phyloP scores from a whole-genome alignment of 2,329 filamentous ascomycete genomes.

The Phialophora tarda region DNA sequence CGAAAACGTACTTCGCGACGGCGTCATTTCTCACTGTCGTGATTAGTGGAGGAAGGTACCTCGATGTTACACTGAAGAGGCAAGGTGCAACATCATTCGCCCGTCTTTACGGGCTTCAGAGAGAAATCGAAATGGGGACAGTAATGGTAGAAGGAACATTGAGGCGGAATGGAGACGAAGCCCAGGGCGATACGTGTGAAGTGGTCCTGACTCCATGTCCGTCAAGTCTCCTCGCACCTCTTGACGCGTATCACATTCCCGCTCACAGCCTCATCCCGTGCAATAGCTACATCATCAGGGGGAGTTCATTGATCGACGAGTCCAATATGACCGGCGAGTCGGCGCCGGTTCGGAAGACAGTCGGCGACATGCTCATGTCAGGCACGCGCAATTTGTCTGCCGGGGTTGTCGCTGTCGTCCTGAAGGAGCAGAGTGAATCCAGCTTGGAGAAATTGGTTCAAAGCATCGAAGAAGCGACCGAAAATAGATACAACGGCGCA shows the following conservation, averaged over 20 bases:
- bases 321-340: conserved; percentile 79
- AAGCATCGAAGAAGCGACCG: conserved; percentile 24
- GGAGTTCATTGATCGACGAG: conserved; percentile 72
- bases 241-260: conserved; percentile 17
- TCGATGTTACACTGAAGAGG: conserved; percentile 26
- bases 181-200: not conserved
- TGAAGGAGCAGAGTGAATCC: conserved; percentile 26
- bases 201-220: conserved; percentile 13
- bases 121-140: conserved; percentile 19
- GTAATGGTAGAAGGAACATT: conserved; percentile 20
- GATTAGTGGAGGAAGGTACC: conserved; percentile 28
- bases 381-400: conserved; percentile 31
- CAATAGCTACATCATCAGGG: conserved; percentile 69
- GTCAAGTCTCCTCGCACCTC: conserved; percentile 19
- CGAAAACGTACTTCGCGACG: conserved; percentile 30
- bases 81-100: conserved; percentile 23
- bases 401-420: conserved; percentile 24
- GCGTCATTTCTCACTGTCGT: conserved; percentile 28
- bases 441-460: conserved; percentile 27
- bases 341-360: conserved; percentile 62
- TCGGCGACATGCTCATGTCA: conserved; percentile 34
- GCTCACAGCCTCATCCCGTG: conserved; percentile 27
- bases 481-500: conserved; percentile 13
- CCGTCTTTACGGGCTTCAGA: conserved; percentile 21
- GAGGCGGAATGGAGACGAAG: not conserved